Conservation (phyloP, 2,329 filamentous ascomycete genomes). For the Fusarium subglutinans region DNA sequence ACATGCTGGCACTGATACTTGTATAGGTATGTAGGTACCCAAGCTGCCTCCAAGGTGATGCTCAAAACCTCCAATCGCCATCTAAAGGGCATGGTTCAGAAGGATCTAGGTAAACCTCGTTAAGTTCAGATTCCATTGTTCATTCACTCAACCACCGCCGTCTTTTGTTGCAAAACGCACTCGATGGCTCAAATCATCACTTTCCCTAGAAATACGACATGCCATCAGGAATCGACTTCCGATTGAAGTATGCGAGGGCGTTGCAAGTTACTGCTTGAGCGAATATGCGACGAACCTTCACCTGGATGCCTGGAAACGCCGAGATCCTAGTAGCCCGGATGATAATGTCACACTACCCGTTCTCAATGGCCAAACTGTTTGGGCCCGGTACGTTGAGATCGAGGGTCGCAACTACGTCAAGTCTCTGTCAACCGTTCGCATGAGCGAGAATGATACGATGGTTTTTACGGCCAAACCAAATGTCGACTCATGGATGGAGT, state of each 20-base stretch:
- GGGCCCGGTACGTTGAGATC: not conserved
- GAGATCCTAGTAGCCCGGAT: accelerated
- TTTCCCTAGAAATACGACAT: not conserved
- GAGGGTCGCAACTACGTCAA: not conserved
- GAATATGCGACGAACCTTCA: not conserved
- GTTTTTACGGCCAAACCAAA: not conserved
- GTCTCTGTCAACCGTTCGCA: not conserved
- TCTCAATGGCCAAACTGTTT: not conserved
- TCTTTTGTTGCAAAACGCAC: not conserved
- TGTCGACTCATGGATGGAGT: accelerated
- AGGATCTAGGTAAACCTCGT: not conserved
- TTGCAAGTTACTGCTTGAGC: not conserved
- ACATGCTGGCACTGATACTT: not conserved
- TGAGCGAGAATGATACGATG: not conserved
- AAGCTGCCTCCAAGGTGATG: no score
- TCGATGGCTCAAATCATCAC: not conserved
- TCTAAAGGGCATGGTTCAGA: no score
- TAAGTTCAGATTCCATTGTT: accelerated
- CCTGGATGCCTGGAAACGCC: not conserved
- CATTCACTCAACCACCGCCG: not conserved
- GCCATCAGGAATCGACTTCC: not conserved
- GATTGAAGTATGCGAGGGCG: not conserved
- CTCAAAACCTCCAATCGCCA: no score
- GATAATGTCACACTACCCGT: no score
- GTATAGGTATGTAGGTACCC: no score